Conservation (phyloP, 2,329 filamentous ascomycete species). For the Botrytis elliptica region DNA sequence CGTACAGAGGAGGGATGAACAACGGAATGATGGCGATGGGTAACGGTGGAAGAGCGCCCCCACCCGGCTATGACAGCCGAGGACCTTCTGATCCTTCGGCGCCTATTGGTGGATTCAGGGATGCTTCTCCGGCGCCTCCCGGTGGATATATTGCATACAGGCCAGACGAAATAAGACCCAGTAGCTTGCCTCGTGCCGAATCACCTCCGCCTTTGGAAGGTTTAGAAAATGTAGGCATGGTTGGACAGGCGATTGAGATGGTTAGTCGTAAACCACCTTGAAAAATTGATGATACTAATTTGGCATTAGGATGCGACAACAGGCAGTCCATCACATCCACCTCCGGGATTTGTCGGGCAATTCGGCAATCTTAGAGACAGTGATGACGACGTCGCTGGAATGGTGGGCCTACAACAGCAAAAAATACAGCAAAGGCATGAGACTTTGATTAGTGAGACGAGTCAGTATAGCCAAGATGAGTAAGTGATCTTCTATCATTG, state of each 20-base stretch:
- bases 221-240: conserved; percentile 39
- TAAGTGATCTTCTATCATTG: conserved; percentile 48
- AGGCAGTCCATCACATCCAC: conserved; percentile 48
- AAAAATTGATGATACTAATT: conserved; percentile 2
- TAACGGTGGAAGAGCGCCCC: conserved; percentile 42
- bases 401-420: conserved; percentile 68
- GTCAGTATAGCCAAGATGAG: conserved; percentile 72
- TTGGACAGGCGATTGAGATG: conserved; percentile 77
- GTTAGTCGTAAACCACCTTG: neutral
- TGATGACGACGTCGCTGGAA: conserved; percentile 70
- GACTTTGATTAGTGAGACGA: conserved; percentile 62
- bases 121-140: conserved; percentile 21
- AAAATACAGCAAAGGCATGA: conserved; percentile 46
- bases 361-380: conserved; percentile 56
- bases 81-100: conserved; percentile 27
- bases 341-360: conserved; percentile 44
- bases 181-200: conserved; percentile 57
- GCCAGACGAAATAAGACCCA: conserved; percentile 26
- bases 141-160: conserved; percentile 34
- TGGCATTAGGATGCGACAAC: conserved; percentile 55
- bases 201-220: conserved; percentile 61
- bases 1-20: conserved; percentile 41
- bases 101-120: conserved; percentile 24
- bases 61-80: conserved; percentile 41
- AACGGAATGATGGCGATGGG: conserved; percentile 42